Evolutionary conservation across 176 grass and related monocot genomes (phyloP), one percentile per base, ranked within the genome.

Genomic region (Alopecurus myosuroides): DNA sequence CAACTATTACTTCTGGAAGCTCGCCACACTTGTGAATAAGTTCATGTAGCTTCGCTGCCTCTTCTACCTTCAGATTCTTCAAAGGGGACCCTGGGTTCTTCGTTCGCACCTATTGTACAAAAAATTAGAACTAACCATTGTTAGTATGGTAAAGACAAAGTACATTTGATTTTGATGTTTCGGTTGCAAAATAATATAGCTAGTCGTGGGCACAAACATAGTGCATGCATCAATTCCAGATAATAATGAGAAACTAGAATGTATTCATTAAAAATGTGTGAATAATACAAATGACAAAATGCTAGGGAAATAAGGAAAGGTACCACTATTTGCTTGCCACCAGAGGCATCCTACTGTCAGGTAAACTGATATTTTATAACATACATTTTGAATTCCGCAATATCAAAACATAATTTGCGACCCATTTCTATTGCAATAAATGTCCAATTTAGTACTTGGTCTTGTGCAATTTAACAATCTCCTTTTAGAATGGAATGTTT

Each of bases 1-100:
- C 76, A 34, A 88, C 77, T 68, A 93, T 83, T 20, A 86, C 91
- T 63, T 88, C 5, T 3, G 91, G 91, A 53, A 88, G 66, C 23
- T 85, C 80, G 2, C 76, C 81, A 49, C 85, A 90, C 50, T 82
- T 78, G 40, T 73, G 9, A 17, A 87, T 86, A 29, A 51, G 20
- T 14, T 53, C 77, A 0, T 5, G 0, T 48, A 78, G 36, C 77
- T 14, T 41, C 5, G 0, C 0, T 49, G 15, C 41, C 4, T 40
- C 31, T 18, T 49, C 70, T 8, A 14, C 23, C 30, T 1, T 20
- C 15, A 58, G 36, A 44, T 44, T 0, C 4, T 3, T 78, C 37
- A 78, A 20, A 29, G 53, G 0, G 10, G 40, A 48, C 0, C 0
- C 7, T n/a, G 26, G 1, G 13, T 23, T 18, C 2, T 11, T 44